These are phyloP conservation scores for Lentinula edodes DNA, from an alignment of 768 basidiomycete genomes.

Conservation along the genomic window DNA sequence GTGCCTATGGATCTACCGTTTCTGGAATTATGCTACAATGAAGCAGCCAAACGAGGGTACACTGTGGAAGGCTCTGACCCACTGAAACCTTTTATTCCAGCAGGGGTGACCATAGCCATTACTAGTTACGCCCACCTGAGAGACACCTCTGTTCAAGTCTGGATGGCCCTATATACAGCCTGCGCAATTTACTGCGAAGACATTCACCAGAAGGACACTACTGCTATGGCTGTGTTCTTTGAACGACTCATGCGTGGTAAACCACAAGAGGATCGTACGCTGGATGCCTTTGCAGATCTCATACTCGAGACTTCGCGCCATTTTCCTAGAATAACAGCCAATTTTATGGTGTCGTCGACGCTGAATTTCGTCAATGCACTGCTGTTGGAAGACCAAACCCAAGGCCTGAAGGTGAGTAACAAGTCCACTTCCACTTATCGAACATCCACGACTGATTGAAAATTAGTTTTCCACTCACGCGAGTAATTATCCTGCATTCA, in stretches of 20 bases:
- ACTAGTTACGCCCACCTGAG: slow-evolving; percentile 24
- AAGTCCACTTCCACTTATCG: not conserved
- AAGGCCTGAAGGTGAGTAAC: slow-evolving; percentile 19
- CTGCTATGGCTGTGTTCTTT: slow-evolving; percentile 26
- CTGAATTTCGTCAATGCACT: slow-evolving; percentile 28
- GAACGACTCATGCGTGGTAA: slow-evolving; percentile 18
- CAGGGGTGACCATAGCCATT: slow-evolving; percentile 22
- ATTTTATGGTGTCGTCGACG: slow-evolving; percentile 29
- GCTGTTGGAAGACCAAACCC: slow-evolving; percentile 25
- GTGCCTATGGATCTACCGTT: slow-evolving; percentile 7
- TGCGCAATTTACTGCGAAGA: slow-evolving; percentile 34
- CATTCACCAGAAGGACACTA: slow-evolving; percentile 16
- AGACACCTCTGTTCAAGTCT: slow-evolving; percentile 21
- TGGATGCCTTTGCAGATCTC: slow-evolving; percentile 28
- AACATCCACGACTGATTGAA: not conserved
- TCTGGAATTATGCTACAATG: slow-evolving; percentile 15
- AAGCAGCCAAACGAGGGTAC: slow-evolving; percentile 19
- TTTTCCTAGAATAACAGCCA: slow-evolving; percentile 23
- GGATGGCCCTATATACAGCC: slow-evolving; percentile 35
- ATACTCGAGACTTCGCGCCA: slow-evolving; percentile 22
- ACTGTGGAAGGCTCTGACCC: slow-evolving; percentile 15
- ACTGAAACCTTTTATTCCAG: slow-evolving; percentile 23
- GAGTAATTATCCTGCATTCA: slow-evolving; percentile 15
- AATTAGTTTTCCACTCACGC: slow-evolving; percentile 8
- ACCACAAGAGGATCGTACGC: slow-evolving; percentile 21